Conservation (phyloP, 2,329 filamentous ascomycete species). For the Coleophoma eucalyptorum region DNA sequence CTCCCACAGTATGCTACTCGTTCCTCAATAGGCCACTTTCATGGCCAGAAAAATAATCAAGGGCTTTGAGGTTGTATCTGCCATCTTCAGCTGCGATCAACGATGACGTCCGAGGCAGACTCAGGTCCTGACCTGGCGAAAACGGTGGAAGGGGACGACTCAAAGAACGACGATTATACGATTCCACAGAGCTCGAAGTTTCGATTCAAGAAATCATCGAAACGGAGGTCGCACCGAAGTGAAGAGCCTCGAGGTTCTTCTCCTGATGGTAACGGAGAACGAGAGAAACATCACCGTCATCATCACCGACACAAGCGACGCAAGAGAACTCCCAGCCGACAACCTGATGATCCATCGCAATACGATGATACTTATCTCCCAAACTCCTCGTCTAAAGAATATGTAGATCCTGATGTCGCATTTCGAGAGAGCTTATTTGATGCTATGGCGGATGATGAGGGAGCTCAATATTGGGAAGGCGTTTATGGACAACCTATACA, state of each 20-base stretch:
- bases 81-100: background rate
- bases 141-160: background rate
- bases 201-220: slow-evolving; percentile 22
- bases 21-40: no score
- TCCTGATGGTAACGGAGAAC: background rate
- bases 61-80: no score
- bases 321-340: slow-evolving; percentile 15
- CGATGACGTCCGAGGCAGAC: slow-evolving; percentile 12
- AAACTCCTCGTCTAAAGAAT: slow-evolving; percentile 29
- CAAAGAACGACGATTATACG: slow-evolving; percentile 8
- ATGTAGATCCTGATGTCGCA: slow-evolving; percentile 65
- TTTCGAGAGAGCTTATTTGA: slow-evolving; percentile 96
- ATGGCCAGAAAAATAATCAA: no score
- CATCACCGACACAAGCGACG: slow-evolving; percentile 23
- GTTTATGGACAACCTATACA: slow-evolving; percentile 97
- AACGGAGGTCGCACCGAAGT: slow-evolving; percentile 13
- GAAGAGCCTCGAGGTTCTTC: slow-evolving; percentile 5
- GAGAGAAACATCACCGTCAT: slow-evolving; percentile 15
- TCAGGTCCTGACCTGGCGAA: slow-evolving; percentile 1
- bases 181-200: slow-evolving; percentile 18
- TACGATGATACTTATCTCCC: slow-evolving; percentile 35
- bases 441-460: slow-evolving; percentile 94
- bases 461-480: slow-evolving; percentile 88
- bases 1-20: background rate
- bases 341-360: slow-evolving; percentile 27